A percentile compares a stretch with the other conserved stretches of the same genome.
These are phyloP conservation scores for Casaregolazyma lundiana DNA, from an alignment of 1,139 yeast species.

Conservation along the genomic window DNA sequence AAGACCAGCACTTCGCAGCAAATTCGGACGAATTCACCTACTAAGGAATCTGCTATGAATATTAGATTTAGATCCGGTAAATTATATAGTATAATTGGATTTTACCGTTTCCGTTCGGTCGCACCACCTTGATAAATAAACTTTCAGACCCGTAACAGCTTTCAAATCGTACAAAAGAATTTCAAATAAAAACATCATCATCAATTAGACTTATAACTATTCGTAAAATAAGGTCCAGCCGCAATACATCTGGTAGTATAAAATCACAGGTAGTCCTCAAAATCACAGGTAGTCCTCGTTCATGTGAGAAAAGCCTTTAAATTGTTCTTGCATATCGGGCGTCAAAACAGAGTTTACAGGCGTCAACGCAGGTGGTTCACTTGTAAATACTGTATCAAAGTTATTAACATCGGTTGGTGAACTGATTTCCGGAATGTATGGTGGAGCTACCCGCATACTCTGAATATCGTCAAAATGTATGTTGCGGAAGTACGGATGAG, in stretches of 20 bases:
- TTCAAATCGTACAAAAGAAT: background rate
- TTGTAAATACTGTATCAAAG: slow-evolving; percentile 91
- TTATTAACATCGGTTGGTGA: slow-evolving; percentile 89
- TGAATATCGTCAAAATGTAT: slow-evolving; percentile 86
- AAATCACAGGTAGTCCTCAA: slow-evolving; percentile 10
- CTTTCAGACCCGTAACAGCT: too few relatives aligned
- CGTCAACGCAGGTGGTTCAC: slow-evolving; percentile 90
- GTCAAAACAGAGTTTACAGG: slow-evolving; percentile 89
- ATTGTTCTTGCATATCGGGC: slow-evolving; percentile 89
- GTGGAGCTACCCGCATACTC: slow-evolving; percentile 66
- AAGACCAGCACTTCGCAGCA: too few relatives aligned
- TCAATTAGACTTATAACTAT: background rate
- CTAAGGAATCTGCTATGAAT: too few relatives aligned
- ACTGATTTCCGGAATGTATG: slow-evolving; percentile 63
- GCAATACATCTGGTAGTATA: too few relatives aligned
- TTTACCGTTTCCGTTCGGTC: too few relatives aligned
- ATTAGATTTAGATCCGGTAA: too few relatives aligned
- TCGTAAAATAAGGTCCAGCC: background rate
- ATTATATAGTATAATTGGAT: too few relatives aligned
- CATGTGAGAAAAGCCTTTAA: slow-evolving; percentile 92
- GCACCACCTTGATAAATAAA: too few relatives aligned
- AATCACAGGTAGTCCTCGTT: slow-evolving; percentile 48
- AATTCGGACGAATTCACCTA: too few relatives aligned
- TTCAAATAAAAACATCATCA: background rate
- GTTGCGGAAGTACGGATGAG: slow-evolving; percentile 86